Base-by-base conservation (phyloP, 352 stramenopile species). In the Phytophthora citrophthora region DNA sequence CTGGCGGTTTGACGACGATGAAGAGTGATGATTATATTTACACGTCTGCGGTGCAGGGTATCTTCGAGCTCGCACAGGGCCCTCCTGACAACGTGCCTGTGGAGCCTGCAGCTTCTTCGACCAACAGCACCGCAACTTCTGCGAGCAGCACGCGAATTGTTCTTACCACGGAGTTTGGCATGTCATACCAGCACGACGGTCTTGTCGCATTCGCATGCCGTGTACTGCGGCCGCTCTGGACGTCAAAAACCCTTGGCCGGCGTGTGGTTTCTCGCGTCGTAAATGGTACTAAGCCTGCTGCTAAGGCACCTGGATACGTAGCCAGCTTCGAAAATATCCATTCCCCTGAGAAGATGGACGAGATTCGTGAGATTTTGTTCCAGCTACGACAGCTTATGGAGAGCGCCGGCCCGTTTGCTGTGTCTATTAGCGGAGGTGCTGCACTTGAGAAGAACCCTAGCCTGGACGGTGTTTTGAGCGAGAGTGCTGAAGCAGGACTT, bases 141-240 rank as follows among this genome's bases (percentile, higher is more conserved):
- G 48, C 51, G 26, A 53, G 54, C 11, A 90, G 74, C 45, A 93
- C 84, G 9, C 80, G 88, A 9, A 93, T 96, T 58, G 84, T 96
- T 39, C 70, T 96, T 50, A 94, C 83, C 3, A 93, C 88, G 1
- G 88, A 96, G 49, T 92, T 94, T 60, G 81, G 77, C 54, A 93
- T 96, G 83, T 94, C 88, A 16, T 93, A 90, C 56, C 86, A 96
- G 52, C 88, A 96, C 61, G 86, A 96, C 47, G 88, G 84, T 44
- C 72, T 96, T 23, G 74, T 92, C 4, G 80, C 89, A 40, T 96
- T 96, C 48, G 54, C 91, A n/a, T 82, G 68, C 12, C 86, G 88
- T n/a, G 61, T 94, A n/a, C 67, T 96, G 23, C 81, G 88, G 5
- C 88, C 88, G 2, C 55, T 96, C 3, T 96, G 88, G 88, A 79